These are phyloP conservation scores for Boletus rufocinnamomeus DNA, from an alignment of 768 basidiomycete species.

Conservation along the genomic window DNA sequence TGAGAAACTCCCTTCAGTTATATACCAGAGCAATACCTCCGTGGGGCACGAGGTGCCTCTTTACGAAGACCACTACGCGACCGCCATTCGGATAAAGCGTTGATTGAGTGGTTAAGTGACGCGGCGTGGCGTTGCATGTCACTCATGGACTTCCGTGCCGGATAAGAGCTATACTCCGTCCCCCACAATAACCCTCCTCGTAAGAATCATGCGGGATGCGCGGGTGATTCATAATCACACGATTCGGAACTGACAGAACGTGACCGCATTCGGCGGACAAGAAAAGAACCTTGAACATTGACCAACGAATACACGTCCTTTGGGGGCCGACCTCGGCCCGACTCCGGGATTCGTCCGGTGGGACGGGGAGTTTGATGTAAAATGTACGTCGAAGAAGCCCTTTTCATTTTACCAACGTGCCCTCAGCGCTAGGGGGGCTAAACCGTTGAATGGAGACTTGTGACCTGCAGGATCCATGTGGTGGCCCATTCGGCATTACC, in stretches of 20 bases:
- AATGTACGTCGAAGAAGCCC: not conserved
- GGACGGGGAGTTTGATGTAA: not conserved
- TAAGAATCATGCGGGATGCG: not conserved
- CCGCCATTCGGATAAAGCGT: not conserved
- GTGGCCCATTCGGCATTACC: not conserved
- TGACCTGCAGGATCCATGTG: not conserved
- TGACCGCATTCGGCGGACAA: not conserved
- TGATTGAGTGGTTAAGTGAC: not conserved
- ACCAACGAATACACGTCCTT: not conserved
- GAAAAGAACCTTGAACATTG: not conserved
- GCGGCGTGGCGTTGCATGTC: not conserved
- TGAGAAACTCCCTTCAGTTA: not conserved
- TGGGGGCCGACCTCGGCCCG: not conserved
- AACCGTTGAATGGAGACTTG: not conserved
- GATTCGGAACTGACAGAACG: not conserved
- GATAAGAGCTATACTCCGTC: not conserved
- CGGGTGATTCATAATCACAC: not conserved
- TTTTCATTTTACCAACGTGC: not conserved
- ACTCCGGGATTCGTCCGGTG: not conserved
- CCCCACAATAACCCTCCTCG: not conserved
- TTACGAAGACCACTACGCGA: not conserved
- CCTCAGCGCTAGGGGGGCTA: not conserved
- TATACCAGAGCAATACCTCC: slow-evolving; percentile 8
- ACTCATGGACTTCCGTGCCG: not conserved
- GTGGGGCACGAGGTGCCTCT: not conserved